Evolutionary conservation across 129 eudicot species (phyloP).

Genomic region (Escallonia herrerae): DNA sequence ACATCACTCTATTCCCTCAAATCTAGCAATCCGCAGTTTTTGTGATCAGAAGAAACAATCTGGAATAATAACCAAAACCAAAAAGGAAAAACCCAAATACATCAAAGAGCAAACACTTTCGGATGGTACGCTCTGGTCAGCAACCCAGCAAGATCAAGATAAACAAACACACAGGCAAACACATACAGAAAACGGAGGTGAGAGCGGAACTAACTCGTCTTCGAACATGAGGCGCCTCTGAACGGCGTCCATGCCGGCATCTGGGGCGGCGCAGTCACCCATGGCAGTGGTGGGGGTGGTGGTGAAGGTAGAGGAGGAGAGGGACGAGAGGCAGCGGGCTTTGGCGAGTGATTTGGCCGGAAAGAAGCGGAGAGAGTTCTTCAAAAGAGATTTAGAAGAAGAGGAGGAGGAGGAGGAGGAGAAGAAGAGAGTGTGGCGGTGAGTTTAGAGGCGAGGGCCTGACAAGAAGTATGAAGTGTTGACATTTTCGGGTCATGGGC

Average conservation of each 20-base stretch:
- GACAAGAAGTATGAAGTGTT: not conserved
- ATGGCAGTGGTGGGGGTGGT: conserved; percentile 7
- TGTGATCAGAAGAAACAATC: no score
- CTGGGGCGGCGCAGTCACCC: conserved; percentile 24
- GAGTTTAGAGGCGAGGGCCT: not conserved
- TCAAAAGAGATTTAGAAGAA: not conserved
- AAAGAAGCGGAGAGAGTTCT: not conserved
- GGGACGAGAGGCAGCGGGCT: not conserved
- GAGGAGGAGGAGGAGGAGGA: not conserved
- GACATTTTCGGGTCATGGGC: no score
- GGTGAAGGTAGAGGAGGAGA: no score
- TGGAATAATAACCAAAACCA: no score
- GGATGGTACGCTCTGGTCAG: no score
- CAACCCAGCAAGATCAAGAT: no score
- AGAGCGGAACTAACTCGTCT: conserved; percentile 58
- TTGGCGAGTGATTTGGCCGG: not conserved
- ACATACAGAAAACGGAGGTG: no score
- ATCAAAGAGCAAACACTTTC: no score
- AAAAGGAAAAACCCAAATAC: no score
- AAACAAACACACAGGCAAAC: no score
- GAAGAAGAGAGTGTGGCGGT: not conserved
- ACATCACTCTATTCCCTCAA: no score
- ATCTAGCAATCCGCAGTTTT: no score
- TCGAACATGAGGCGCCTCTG: conserved; percentile 86
- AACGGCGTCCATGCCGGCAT: conserved; percentile 71